A percentile compares a stretch with the other conserved stretches of the same genome.
Conservation (phyloP, 129 eudicot species). For the Escallonia rubra region DNA sequence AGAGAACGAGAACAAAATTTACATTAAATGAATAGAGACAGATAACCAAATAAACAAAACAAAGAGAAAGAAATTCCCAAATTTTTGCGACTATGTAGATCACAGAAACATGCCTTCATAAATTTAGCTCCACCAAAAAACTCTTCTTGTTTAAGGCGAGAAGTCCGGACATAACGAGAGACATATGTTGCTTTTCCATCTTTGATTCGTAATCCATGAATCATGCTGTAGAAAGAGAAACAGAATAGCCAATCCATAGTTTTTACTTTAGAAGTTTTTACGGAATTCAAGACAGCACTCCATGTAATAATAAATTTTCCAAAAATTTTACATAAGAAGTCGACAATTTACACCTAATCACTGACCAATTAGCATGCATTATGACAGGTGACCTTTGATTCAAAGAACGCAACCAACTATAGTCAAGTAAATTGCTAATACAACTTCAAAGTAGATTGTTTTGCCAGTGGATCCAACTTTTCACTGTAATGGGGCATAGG, state of each 20-base stretch:
- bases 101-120: slow-evolving; percentile 57
- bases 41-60: not conserved
- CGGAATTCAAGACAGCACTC: not conserved
- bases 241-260: not conserved
- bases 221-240: slow-evolving; percentile 56
- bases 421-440: too few species aligned
- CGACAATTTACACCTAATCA: not conserved
- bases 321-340: not conserved
- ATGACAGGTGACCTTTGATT: too few species aligned
- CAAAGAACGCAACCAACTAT: too few species aligned
- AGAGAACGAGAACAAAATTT: not conserved
- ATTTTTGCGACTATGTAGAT: not conserved
- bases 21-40: not conserved
- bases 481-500: too few species aligned
- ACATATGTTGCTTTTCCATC: slow-evolving; percentile 97
- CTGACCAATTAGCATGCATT: too few species aligned
- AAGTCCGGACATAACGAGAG: slow-evolving; percentile 88
- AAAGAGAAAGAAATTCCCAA: not conserved
- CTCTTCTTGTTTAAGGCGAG: slow-evolving; percentile 87
- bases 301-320: not conserved
- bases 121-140: slow-evolving; percentile 76
- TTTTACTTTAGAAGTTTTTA: not conserved
- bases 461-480: too few species aligned
- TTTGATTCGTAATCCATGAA: slow-evolving; percentile 94
- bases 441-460: too few species aligned